Evolutionary conservation across 2,329 filamentous ascomycete genomes (phyloP).

Genomic region (Metarhizium guizhouense): DNA sequence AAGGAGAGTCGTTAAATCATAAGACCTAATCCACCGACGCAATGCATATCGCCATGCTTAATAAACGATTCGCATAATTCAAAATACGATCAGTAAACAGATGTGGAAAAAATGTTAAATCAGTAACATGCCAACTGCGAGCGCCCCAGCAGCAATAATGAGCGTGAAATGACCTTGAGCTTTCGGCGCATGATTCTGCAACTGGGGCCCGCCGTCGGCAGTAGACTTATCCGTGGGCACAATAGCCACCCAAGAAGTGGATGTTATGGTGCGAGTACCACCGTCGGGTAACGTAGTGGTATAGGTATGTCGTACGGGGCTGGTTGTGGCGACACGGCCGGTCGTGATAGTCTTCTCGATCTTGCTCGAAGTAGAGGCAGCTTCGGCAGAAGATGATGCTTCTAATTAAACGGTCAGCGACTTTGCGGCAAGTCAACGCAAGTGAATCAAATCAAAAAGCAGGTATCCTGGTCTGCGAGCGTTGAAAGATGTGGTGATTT

Average conservation of each 20-base stretch:
- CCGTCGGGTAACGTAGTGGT: conserved; percentile 39
- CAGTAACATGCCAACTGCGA: conserved; percentile 12
- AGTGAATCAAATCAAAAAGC: neutral
- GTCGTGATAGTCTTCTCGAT: conserved; percentile 23
- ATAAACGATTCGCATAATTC: neutral
- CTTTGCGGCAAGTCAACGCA: neutral
- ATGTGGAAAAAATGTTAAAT: neutral
- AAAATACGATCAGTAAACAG: neutral
- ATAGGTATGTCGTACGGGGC: conserved; percentile 27
- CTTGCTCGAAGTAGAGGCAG: conserved; percentile 10
- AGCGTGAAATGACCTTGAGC: conserved; percentile 10
- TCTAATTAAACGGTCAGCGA: conserved; percentile 9
- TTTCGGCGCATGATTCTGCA: conserved; percentile 28
- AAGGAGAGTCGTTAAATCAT: conserved; percentile 6
- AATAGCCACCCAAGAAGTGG: conserved; percentile 40
- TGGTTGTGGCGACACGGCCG: conserved; percentile 25
- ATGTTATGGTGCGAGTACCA: conserved; percentile 34
- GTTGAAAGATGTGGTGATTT: neutral
- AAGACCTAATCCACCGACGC: neutral
- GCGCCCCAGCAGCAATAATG: conserved; percentile 17
- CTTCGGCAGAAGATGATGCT: neutral
- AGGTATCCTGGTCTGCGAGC: neutral
- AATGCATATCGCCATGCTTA: conserved; percentile 1
- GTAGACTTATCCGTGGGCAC: conserved; percentile 25
- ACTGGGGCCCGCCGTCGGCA: conserved; percentile 19